phyloP scores from a whole-genome alignment of 2,329 filamentous ascomycete species.

The Helminthosporium solani region DNA sequence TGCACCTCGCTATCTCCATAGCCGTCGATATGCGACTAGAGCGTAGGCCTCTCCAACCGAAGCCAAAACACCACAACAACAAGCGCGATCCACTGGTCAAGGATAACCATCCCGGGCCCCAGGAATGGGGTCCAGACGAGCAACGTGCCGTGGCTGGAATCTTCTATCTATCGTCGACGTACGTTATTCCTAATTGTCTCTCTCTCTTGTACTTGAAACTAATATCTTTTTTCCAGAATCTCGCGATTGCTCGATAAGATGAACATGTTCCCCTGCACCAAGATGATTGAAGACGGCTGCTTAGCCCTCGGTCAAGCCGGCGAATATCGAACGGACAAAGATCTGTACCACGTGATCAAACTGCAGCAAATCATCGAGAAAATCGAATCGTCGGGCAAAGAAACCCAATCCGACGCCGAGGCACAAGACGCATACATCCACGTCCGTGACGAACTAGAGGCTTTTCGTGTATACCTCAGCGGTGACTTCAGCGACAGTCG shows the following conservation, averaged over 20 bases:
- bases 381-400: conserved; percentile 31
- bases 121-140: conserved; percentile 42
- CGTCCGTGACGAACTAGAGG: conserved; percentile 35
- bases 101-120: conserved; percentile 10
- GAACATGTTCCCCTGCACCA: conserved; percentile 38
- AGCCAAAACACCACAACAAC: conserved; percentile 15
- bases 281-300: conserved; percentile 43
- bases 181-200: conserved; percentile 11
- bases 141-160: conserved; percentile 48
- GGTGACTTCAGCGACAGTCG: conserved; percentile 32
- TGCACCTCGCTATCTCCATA: conserved; percentile 33
- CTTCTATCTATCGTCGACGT: conserved; percentile 48
- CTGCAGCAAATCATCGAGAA: conserved; percentile 44
- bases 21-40: conserved; percentile 35
- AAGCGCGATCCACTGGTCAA: conserved; percentile 27
- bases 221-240: conserved; percentile 29
- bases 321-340: conserved; percentile 38
- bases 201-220: neutral
- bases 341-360: conserved; percentile 40
- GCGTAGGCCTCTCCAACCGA: conserved; percentile 22
- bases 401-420: conserved; percentile 19
- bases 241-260: conserved; percentile 43
- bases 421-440: conserved; percentile 34
- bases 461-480: conserved; percentile 31
- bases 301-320: conserved; percentile 32